phyloP scores from a whole-genome alignment of 495 filamentous ascomycete genomes.

The Aspergillus saccharolyticus region DNA sequence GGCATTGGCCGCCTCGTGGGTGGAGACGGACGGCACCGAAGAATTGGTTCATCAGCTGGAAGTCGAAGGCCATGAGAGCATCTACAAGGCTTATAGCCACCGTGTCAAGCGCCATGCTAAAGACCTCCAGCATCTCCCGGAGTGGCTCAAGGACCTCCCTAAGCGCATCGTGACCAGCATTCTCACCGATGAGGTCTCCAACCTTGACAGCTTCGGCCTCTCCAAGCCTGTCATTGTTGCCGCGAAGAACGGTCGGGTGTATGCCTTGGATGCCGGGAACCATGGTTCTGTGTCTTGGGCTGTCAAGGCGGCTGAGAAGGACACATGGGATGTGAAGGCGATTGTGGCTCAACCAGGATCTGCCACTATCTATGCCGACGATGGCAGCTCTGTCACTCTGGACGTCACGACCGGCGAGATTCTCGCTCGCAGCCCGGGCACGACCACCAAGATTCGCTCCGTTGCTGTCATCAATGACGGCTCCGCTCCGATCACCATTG shows the following conservation, averaged over 20 bases:
- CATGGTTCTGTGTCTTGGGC: slow-evolving; percentile 74
- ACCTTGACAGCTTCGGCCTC: slow-evolving; percentile 79
- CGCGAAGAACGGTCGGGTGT: slow-evolving; percentile 72
- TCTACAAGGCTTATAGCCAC: slow-evolving; percentile 77
- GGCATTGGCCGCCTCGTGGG: slow-evolving; percentile 71
- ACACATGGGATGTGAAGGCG: slow-evolving; percentile 63
- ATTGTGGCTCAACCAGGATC: slow-evolving; percentile 56
- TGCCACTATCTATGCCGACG: slow-evolving; percentile 53
- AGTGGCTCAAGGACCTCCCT: slow-evolving; percentile 62
- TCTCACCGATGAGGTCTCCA: slow-evolving; percentile 53
- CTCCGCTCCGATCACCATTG: slow-evolving; percentile 20
- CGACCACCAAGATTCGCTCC: slow-evolving; percentile 25
- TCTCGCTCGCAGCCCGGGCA: slow-evolving; percentile 33
- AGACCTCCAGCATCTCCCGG: slow-evolving; percentile 76
- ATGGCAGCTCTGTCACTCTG: slow-evolving; percentile 54
- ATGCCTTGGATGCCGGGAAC: slow-evolving; percentile 71
- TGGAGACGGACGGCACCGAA: slow-evolving; percentile 62
- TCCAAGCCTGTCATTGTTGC: slow-evolving; percentile 77
- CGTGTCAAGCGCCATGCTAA: slow-evolving; percentile 74
- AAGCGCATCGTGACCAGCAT: slow-evolving; percentile 63
- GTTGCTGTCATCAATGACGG: slow-evolving; percentile 28
- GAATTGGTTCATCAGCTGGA: slow-evolving; percentile 74
- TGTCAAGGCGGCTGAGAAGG: slow-evolving; percentile 52
- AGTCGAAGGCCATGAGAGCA: slow-evolving; percentile 77
- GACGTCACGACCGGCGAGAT: slow-evolving; percentile 54